Percentiles rank a stretch among this genome's conserved stretches.
phyloP scores from a whole-genome alignment of 169 alveolate species.

The Toxoplasma gondii region DNA sequence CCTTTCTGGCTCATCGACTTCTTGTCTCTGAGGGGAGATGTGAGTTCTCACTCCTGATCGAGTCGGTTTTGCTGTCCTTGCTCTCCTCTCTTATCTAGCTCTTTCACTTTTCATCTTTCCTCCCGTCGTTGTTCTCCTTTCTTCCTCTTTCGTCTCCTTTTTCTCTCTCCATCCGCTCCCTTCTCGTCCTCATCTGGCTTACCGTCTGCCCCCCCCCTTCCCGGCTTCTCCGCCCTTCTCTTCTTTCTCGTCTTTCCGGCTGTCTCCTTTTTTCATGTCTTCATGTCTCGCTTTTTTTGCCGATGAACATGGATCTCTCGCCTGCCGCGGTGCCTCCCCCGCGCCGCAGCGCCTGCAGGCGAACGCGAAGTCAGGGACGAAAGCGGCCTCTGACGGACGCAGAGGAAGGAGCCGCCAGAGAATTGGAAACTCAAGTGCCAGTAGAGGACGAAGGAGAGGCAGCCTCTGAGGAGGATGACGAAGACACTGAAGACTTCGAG shows the following conservation, averaged over 20 bases:
- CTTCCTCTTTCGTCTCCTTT: background rate
- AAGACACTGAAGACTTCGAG: background rate
- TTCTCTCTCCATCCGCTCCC: background rate
- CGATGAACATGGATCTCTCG: background rate
- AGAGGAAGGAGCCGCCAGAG: background rate
- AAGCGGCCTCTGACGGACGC: background rate
- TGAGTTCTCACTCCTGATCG: too few relatives aligned
- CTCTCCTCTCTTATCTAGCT: too few relatives aligned
- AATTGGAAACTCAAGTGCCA: background rate
- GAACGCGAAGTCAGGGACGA: background rate
- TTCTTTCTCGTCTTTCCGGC: background rate
- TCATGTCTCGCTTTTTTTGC: background rate
- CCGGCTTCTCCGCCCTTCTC: background rate
- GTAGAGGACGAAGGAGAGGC: background rate
- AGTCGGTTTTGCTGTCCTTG: too few relatives aligned
- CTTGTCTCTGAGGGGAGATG: too few relatives aligned
- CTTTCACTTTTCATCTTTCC: background rate
- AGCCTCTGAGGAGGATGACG: background rate
- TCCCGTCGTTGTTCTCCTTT: background rate
- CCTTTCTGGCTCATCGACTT: too few relatives aligned
- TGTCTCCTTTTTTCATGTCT: background rate
- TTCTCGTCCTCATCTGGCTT: background rate
- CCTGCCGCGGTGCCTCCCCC: background rate
- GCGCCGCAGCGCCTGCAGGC: background rate
- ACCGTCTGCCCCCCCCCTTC: background rate